Percentiles rank a stretch among this genome's conserved stretches.
Conservation (phyloP, 1,139 yeast genomes). For the Hyphopichia wangnamkhiaoensis region DNA sequence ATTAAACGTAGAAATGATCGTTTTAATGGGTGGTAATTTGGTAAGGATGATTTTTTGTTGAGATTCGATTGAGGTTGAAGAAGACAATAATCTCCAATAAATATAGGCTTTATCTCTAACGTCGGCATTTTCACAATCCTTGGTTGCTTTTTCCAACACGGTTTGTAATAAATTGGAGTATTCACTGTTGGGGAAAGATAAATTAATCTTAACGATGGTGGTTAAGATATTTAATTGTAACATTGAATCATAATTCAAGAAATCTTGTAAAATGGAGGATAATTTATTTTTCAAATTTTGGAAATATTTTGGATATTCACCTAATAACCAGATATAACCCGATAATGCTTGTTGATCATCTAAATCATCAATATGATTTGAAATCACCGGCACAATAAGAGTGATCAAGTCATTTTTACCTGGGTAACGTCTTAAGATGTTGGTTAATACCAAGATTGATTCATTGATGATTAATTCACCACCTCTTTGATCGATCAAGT, state of each 20-base stretch:
- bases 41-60: conserved; percentile 56
- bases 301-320: conserved; percentile 81
- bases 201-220: conserved; percentile 73
- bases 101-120: conserved; percentile 92
- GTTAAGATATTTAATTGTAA: conserved; percentile 80
- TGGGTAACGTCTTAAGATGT: conserved; percentile 79
- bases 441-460: conserved; percentile 73
- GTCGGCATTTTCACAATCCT: conserved; percentile 84
- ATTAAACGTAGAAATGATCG: conserved; percentile 72
- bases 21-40: conserved; percentile 68
- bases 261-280: conserved; percentile 55
- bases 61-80: conserved; percentile 43
- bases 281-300: conserved; percentile 50
- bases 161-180: conserved; percentile 60
- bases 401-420: conserved; percentile 59
- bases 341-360: conserved; percentile 65
- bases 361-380: conserved; percentile 58
- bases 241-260: conserved; percentile 69
- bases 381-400: conserved; percentile 68
- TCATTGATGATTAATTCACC: conserved; percentile 80
- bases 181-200: conserved; percentile 33
- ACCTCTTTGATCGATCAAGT: conserved; percentile 71
- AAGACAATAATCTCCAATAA: conserved; percentile 88
- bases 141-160: conserved; percentile 75
- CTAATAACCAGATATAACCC: conserved; percentile 87